These are phyloP conservation scores for Chenopodium quinoa DNA, from an alignment of 148 eudicot genomes.

Conservation along the genomic window DNA sequence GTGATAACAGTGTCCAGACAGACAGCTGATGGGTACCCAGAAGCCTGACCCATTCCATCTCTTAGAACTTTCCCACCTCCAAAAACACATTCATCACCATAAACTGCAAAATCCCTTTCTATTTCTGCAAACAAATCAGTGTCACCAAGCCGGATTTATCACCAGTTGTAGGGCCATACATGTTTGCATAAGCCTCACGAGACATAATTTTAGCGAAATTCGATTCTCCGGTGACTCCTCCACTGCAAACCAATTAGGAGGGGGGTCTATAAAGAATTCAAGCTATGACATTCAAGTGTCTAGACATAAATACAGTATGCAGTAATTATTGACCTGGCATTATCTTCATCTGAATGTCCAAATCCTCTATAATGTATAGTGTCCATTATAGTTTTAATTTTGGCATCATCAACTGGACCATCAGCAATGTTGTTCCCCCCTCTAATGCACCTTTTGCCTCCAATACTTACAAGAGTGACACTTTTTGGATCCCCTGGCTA, in stretches of 20 bases:
- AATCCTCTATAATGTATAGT: conserved; percentile 45
- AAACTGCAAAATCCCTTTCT: conserved; percentile 73
- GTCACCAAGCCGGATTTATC: conserved; percentile 96
- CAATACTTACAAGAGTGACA: conserved; percentile 80
- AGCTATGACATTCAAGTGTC: conserved; percentile 5
- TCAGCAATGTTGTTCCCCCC: conserved; percentile 87
- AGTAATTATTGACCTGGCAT: conserved; percentile 50
- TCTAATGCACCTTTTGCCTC: conserved; percentile 68
- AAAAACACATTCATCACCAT: conserved; percentile 96
- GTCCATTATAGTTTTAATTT: conserved; percentile 49
- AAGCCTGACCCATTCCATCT: conserved; percentile 97
- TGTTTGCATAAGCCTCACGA: conserved; percentile 78
- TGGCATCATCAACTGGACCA: conserved; percentile 59
- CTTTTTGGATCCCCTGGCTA: conserved; percentile 94
- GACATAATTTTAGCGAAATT: conserved; percentile 47
- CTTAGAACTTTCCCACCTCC: conserved; percentile 97
- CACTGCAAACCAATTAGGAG: conserved; percentile 38
- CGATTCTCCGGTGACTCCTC: conserved; percentile 57
- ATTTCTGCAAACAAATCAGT: conserved; percentile 86
- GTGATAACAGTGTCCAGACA: conserved; percentile 93
- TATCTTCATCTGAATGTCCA: conserved; percentile 55
- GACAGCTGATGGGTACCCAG: conserved; percentile 56
- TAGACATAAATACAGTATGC: conserved; percentile 8
- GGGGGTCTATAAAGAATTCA: neutral
- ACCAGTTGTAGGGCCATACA: conserved; percentile 92